Conservation (phyloP, 345 rosid genomes). For the Bruguiera sexangula region DNA sequence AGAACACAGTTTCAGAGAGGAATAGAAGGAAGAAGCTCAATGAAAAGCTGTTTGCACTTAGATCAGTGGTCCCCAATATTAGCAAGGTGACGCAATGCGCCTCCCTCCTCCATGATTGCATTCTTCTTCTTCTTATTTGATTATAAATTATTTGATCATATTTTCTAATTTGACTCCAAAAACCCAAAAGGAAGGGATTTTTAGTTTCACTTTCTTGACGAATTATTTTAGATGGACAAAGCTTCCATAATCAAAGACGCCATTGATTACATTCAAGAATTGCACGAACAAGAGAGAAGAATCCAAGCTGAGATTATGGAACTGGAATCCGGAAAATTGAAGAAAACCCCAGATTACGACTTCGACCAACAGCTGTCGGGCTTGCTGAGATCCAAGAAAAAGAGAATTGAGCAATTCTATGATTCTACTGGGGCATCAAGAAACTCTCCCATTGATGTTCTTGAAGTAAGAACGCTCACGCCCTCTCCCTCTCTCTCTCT, state of each 20-base stretch:
- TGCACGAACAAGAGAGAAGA: constrained; percentile 73
- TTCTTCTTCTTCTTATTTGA: too few relatives aligned
- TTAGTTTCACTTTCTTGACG: not conserved
- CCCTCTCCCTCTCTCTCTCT: not conserved
- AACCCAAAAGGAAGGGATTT: too few relatives aligned
- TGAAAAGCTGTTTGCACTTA: constrained; percentile 81
- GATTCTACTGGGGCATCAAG: constrained; percentile 36
- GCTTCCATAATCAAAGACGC: constrained; percentile 98
- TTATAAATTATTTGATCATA: too few relatives aligned
- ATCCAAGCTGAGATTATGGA: constrained; percentile 72
- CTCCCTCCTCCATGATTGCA: too few relatives aligned
- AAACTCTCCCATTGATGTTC: constrained; percentile 58
- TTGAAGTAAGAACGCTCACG: constrained; percentile 30
- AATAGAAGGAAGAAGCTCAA: constrained; percentile 87
- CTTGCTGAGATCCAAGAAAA: constrained; percentile 70
- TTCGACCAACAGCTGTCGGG: constrained; percentile 55
- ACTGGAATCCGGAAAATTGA: constrained; percentile 55
- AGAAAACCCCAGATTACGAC: constrained; percentile 39
- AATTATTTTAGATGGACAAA: constrained; percentile 72
- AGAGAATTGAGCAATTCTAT: constrained; percentile 40
- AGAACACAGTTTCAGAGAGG: constrained; percentile 86
- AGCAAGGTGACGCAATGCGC: constrained; percentile 50
- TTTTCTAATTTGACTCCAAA: too few relatives aligned
- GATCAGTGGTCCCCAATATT: constrained; percentile 95
- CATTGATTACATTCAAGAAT: constrained; percentile 74